These are phyloP conservation scores for Geotrichum australiense DNA, from an alignment of 1,139 yeast genomes.

Conservation along the genomic window DNA sequence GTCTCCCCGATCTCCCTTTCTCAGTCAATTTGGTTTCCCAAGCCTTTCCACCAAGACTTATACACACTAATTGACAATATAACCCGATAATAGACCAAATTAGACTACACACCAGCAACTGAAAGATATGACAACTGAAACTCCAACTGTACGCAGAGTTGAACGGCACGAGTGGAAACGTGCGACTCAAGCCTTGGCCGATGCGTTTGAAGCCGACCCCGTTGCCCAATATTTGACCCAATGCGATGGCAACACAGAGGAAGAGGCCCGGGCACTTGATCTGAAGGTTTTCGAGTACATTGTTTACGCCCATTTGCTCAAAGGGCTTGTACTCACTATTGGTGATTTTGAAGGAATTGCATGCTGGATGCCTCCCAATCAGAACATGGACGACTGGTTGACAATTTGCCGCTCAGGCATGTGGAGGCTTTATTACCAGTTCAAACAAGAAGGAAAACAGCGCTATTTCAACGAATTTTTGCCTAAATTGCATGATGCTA, in stretches of 20 bases:
- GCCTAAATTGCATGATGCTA: conserved; percentile 49
- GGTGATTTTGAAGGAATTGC: conserved; percentile 56
- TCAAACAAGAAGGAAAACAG: conserved; percentile 46
- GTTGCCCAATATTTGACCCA: conserved; percentile 46
- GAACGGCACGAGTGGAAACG: conserved; percentile 42
- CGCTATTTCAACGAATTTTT: conserved; percentile 52
- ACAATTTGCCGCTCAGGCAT: conserved; percentile 52
- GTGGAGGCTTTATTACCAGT: conserved; percentile 46
- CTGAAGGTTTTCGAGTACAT: conserved; percentile 49
- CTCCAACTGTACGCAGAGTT: conserved; percentile 26
- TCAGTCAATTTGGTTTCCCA: too few relatives aligned
- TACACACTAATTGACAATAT: too few relatives aligned
- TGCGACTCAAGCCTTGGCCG: conserved; percentile 49
- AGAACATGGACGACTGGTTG: conserved; percentile 40
- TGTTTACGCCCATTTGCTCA: conserved; percentile 48
- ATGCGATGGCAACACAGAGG: conserved; percentile 37
- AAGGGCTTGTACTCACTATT: conserved; percentile 50
- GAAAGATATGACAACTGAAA: too few relatives aligned
- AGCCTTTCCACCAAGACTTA: too few relatives aligned
- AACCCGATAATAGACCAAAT: too few relatives aligned
- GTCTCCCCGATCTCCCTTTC: too few relatives aligned
- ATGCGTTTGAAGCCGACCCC: conserved; percentile 47
- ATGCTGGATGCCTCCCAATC: conserved; percentile 55
- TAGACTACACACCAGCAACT: too few relatives aligned
- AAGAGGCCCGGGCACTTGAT: conserved; percentile 39